Evolutionary conservation across 106 monocot genomes (phyloP), one percentile per base, ranked within the genome.

Genomic region (Dendrobium officinale): DNA sequence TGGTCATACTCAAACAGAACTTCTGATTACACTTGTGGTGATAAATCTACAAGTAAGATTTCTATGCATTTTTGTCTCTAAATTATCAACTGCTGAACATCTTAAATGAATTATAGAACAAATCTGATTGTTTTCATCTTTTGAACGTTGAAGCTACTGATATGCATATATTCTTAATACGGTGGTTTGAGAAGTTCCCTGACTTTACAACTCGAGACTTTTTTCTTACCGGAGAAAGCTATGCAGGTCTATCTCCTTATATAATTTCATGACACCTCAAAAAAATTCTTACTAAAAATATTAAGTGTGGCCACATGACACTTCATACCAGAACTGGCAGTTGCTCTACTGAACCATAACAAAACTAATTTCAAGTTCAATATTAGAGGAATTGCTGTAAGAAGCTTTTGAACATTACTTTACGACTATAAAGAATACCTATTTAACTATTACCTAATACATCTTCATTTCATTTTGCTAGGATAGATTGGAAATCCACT

Each of bases 1-100:
- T 98, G 98, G 98, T 98, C 98, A 29, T 98, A 98, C 66, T 98
- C 98, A 19, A 98, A 98, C 77, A 87, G 40, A 5, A 88, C 92
- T 51, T 85, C 89, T 76, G 98, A 98, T 79, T 98, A 98, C 72
- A 88, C 77, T 13, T 55, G 75, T 72, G 98, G 92, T 42, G 98
- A 98, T 83, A 76, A 79, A 41, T 77, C 81, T 5, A 87, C 95
- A 20, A 92, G 98, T 98, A 82, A 43, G 70, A 79, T 87, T 9
- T 13, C 29, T 13, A 43, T 43, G 42, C 31, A 49, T 33, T 6
- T 26, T 44, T 44, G 3, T 6, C 55, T 24, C 24, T 44, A 44
- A 44, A 44, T 44, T 44, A 6, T 44, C 44, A 44, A 44, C 44
- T 44, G 8, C 44, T 44, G 44, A 3, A 58, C 16, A 58, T 58